Conservation (phyloP, 208 protist genomes). For the Trichomonas vaginalis region DNA sequence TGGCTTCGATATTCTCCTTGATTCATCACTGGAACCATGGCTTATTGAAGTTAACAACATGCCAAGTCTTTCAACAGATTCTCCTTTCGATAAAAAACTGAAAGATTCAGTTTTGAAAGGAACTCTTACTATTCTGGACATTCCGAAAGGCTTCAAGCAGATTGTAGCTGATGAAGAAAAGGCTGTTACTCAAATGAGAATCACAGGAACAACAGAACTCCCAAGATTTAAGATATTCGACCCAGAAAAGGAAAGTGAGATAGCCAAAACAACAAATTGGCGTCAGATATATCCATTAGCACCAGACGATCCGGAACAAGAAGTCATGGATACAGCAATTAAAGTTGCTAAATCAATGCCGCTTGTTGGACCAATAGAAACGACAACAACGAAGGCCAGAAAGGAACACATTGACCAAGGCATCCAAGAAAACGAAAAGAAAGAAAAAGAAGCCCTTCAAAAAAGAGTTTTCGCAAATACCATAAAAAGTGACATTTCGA, state of each 20-base stretch:
- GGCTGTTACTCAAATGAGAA: neutral
- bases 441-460: neutral
- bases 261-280: neutral
- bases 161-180: neutral
- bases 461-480: neutral
- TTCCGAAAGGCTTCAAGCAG: neutral
- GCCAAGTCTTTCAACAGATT: conserved; percentile 22
- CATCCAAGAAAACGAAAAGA: neutral
- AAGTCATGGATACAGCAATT: neutral
- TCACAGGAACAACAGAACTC: neutral
- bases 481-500: no score
- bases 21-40: conserved; percentile 25
- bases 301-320: neutral
- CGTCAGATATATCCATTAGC: neutral
- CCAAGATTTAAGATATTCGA: neutral
- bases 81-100: neutral
- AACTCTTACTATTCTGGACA: neutral
- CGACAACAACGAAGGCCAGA: neutral
- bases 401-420: neutral
- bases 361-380: neutral
- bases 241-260: neutral
- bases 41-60: conserved; percentile 36
- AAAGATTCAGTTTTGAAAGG: neutral
- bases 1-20: conserved; percentile 35
- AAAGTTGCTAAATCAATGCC: neutral